Base-by-base conservation (phyloP, 345 rosid species). In the Citrus hindsii region DNA sequence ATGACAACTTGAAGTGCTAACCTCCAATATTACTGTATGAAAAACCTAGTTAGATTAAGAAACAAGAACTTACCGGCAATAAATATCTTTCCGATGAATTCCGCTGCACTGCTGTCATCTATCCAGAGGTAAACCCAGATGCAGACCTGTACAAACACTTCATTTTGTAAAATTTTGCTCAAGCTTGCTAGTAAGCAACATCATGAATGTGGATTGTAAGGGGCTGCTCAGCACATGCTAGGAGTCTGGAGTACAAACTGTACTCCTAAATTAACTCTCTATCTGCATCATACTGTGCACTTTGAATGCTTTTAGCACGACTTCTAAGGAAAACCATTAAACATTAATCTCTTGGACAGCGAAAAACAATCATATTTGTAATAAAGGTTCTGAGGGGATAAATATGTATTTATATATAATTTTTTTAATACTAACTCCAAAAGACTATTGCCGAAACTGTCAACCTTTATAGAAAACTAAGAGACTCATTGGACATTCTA, bases 51-150 rank as follows among this genome's bases (percentile, higher is more conserved):
- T 75, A 46, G 18, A 46, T 3, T 12, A 46, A 0, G 51, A 13
- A 46, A 73, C 30, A 69, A 74, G 75, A 69, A 6, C 79, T 83
- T 70, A 94, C 99, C 98, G 77, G 98, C 96, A 70, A 94, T 87
- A 85, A 92, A 94, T 81, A 90, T 89, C 85, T 97, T 90, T 70
- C 97, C 99, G 76, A 88, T 79, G 76, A 93, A 85, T 82, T 88
- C 90, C 84, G 93, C 92, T 8, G 74, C 83, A 19, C 91, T 85
- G 88, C 90, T 97, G 81, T 94, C 91, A 80, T 93, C 81, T 62
- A 93, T 74, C 98, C 98, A 97, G 74, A 94, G 90, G 86, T 84
- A 90, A 42, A 83, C 81, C 98, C 99, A 97, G 84, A 97, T 86
- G 86, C 91, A 87, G 85, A 87, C 84, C 99, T 97, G 94, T 73